Conservation (phyloP, 1,284 basidiomycete species). For the Ganoderma sinense region DNA sequence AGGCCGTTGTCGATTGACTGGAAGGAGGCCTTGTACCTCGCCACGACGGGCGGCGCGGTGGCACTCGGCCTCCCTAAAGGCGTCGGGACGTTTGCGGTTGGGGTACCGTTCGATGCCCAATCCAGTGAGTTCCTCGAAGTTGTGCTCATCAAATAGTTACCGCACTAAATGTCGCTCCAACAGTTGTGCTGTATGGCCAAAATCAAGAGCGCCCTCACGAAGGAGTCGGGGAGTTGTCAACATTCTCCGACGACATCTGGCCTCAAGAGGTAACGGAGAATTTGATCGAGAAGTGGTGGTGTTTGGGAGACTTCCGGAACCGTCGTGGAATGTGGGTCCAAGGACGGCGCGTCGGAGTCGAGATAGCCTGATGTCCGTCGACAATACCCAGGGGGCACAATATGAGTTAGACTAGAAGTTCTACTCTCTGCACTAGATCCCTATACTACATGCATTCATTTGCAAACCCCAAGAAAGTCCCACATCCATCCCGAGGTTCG, state of each 20-base stretch:
- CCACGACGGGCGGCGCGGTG: constrained; percentile 77
- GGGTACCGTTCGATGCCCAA: constrained; percentile 85
- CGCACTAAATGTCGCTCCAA: neutral
- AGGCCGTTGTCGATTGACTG: constrained; percentile 49
- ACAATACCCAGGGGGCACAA: neutral
- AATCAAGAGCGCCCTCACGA: constrained; percentile 31
- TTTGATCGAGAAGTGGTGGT: constrained; percentile 89
- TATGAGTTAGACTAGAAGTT: neutral
- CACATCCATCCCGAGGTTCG: no score
- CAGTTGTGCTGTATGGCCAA: constrained; percentile 25
- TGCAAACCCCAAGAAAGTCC: neutral
- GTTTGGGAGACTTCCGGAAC: constrained; percentile 75
- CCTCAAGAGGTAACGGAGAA: constrained; percentile 51
- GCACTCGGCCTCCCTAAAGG: constrained; percentile 63
- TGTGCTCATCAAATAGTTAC: neutral
- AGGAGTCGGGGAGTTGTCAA: constrained; percentile 65
- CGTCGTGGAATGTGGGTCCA: constrained; percentile 77
- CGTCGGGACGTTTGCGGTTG: constrained; percentile 67
- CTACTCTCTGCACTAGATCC: neutral
- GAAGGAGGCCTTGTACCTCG: constrained; percentile 82
- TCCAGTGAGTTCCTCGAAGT: constrained; percentile 58
- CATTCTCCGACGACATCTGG: constrained; percentile 66
- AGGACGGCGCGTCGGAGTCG: constrained; percentile 45
- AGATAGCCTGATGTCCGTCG: constrained; percentile 11
- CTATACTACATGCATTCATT: neutral